Evolutionary conservation across 1,139 yeast genomes (phyloP), one percentile per base, ranked within the genome.

Genomic region (Suhomyces choctaworum): DNA sequence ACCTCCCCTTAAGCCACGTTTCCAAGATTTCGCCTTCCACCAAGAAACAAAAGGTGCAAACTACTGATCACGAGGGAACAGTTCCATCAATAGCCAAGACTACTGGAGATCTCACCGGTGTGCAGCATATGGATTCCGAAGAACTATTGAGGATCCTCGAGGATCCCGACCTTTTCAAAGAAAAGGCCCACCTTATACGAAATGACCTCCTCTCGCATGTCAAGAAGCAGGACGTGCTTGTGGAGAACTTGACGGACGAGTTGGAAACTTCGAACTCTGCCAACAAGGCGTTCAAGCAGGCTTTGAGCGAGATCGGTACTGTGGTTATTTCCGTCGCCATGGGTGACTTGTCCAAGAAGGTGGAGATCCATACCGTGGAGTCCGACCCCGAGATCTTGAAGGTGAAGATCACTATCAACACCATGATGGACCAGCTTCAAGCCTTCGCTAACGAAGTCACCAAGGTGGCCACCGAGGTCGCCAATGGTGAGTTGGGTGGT

Each of bases 401-500:
- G 52, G 90, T 85, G 49, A 86, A 86, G 57, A 80, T 79, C 40
- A 83, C 94, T 11, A 85, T 86, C 52, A 86, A 87, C 57, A 80
- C 88, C 12, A 84, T 86, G 90, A 84, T 86, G 85, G 90, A 83
- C 56, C 94, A 85, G 59, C 68, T 86, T 41, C 92, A 83, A 54
- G 76, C 86, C 9, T 86, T 86, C 58, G 90, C 94, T 16, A 75
- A 76, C 42, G 95, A 85, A 58, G 94, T 85, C 24, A 83, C 92
- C 21, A 79, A 86, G 44, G 88, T 86, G 13, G 95, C 95, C 27
- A 84, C 90, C 8, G 94, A 86, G 51, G 95, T 86, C 20, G 92
- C 95, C 23, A 86, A 85, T 51, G 95, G 95, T 44, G 86, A 86
- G 42, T 69, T 86, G 32, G 95, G 95, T 47, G 95, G 95, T 22